Evolutionary conservation across 2,329 filamentous ascomycete species (phyloP).

Genomic region (Sporothrix humicola): DNA sequence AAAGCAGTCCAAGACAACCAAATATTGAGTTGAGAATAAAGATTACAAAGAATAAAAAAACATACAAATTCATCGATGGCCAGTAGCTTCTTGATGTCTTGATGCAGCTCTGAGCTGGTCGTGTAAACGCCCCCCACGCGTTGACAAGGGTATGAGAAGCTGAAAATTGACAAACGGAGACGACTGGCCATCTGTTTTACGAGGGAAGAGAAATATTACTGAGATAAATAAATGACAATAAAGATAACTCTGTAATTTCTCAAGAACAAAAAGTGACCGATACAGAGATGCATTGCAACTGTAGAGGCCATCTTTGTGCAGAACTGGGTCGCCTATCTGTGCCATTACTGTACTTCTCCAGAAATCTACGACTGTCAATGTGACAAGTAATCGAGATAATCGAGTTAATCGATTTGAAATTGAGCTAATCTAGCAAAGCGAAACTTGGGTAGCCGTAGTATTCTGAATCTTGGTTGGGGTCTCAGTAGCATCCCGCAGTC

Average conservation of each 20-base stretch:
- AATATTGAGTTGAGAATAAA: no score
- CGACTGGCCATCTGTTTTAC: neutral
- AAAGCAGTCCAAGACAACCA: neutral
- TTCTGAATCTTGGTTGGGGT: conserved; percentile 5
- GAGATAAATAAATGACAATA: no score
- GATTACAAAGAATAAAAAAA: no score
- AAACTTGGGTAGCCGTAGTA: no score
- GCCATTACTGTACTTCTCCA: neutral
- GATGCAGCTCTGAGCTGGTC: neutral
- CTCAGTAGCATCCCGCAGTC: neutral
- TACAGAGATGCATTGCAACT: no score
- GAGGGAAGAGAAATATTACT: neutral
- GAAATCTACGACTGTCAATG: neutral
- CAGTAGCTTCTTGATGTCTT: no score
- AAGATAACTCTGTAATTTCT: no score
- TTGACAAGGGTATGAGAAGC: neutral
- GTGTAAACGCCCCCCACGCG: conserved; percentile 1
- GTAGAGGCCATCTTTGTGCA: no score
- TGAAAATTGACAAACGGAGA: neutral
- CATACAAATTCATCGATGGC: no score
- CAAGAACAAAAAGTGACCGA: no score
- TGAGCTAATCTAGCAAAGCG: no score
- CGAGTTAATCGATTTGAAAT: no score
- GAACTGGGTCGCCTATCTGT: neutral
- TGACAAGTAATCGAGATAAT: neutral